Evolutionary conservation across 2,329 filamentous ascomycete genomes (phyloP).

Genomic region (Apiospora phragmitis): DNA sequence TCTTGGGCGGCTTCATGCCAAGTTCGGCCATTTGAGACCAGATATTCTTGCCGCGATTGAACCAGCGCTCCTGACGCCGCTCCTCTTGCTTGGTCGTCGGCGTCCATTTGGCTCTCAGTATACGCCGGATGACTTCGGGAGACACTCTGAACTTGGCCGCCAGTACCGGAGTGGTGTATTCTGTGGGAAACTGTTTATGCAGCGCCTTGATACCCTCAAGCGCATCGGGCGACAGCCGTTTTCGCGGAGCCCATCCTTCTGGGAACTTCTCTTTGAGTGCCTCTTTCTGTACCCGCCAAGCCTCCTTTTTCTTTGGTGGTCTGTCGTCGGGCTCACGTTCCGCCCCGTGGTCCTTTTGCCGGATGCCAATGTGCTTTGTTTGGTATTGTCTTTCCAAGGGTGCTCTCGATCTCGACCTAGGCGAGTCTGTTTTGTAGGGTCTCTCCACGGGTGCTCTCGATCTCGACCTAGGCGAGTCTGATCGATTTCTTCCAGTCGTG

Average conservation of each 20-base stretch:
- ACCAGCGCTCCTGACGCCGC: conserved; percentile 61
- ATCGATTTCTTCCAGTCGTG: not conserved
- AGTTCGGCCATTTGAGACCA: conserved; percentile 62
- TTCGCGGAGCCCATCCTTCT: conserved; percentile 78
- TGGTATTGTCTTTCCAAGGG: not conserved
- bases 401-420: not conserved
- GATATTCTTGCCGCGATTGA: conserved; percentile 58
- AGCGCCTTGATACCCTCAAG: conserved; percentile 86
- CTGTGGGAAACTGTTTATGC: conserved; percentile 72
- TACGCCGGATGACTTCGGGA: conserved; percentile 81
- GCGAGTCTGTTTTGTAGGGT: not conserved
- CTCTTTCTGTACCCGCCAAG: conserved; percentile 76
- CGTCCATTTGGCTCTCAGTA: conserved; percentile 77
- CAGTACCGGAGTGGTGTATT: conserved; percentile 73
- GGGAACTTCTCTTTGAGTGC: conserved; percentile 78
- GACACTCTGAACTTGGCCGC: conserved; percentile 83
- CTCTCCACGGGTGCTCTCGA: not conserved
- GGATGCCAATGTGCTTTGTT: not conserved
- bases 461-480: not conserved
- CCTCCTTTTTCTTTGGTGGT: conserved; percentile 38
- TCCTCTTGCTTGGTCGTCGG: conserved; percentile 58
- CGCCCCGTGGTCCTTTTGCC: not conserved
- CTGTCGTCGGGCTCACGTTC: conserved; percentile 14
- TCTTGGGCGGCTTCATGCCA: conserved; percentile 60
- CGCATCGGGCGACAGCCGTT: conserved; percentile 88